These are phyloP conservation scores for Umbelopsis sp. DNA, from an alignment of 192 early-diverging fungal species.

Conservation along the genomic window DNA sequence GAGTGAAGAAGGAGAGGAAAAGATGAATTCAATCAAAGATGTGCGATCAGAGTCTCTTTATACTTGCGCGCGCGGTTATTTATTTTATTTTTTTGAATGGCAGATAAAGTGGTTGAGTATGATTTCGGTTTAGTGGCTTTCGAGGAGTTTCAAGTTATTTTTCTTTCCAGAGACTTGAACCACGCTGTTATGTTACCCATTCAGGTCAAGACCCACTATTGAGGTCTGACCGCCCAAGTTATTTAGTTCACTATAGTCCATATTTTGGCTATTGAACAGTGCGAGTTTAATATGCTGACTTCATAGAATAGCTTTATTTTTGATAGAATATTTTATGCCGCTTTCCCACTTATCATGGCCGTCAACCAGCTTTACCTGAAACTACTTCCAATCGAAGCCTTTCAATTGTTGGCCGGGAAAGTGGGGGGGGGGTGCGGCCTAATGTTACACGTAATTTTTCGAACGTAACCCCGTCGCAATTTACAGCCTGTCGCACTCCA, in stretches of 20 bases:
- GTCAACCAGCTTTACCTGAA: too few relatives aligned
- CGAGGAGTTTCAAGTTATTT: conserved; percentile 14
- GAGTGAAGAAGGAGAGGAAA: neutral
- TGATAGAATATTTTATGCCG: too few relatives aligned
- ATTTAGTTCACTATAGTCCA: neutral
- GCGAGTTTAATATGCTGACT: neutral
- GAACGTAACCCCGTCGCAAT: neutral
- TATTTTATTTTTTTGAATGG: conserved; percentile 6
- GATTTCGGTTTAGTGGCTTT: conserved; percentile 11
- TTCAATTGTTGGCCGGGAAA: neutral
- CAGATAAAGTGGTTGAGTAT: conserved; percentile 1
- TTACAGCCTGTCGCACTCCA: neutral
- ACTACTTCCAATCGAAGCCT: neutral
- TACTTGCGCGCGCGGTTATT: neutral
- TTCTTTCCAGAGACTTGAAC: neutral
- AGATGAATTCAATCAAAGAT: neutral
- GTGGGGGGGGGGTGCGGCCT: too few relatives aligned
- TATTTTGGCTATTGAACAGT: neutral
- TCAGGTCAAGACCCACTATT: neutral
- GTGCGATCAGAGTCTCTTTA: conserved; percentile 5
- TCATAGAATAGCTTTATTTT: too few relatives aligned
- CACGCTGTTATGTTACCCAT: neutral
- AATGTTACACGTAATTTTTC: conserved; percentile 1
- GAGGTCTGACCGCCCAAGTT: neutral
- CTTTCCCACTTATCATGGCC: too few relatives aligned